Conservation (phyloP, 2,329 filamentous ascomycete genomes). For the Nannizziopsis barbatae region DNA sequence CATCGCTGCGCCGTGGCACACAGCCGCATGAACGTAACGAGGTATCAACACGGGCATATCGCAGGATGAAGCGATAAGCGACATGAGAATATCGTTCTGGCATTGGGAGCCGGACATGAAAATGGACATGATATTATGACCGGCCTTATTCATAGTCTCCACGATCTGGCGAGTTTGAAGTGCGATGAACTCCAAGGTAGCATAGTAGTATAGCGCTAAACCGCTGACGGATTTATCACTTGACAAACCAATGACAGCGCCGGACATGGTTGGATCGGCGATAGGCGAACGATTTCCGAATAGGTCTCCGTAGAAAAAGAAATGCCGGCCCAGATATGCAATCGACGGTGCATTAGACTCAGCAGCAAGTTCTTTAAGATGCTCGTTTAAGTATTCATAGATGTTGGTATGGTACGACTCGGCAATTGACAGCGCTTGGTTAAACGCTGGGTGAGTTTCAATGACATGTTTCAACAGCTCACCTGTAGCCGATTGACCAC, state of each 20-base stretch:
- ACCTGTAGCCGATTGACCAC: constrained; percentile 90
- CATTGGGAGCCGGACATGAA: constrained; percentile 99
- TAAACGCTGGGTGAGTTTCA: constrained; percentile 85
- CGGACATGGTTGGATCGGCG: constrained; percentile 86
- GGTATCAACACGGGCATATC: constrained; percentile 89
- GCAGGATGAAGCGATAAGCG: constrained; percentile 79
- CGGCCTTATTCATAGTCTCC: constrained; percentile 80
- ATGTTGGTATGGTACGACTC: constrained; percentile 77
- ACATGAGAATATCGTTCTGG: constrained; percentile 87
- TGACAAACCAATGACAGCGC: constrained; percentile 73
- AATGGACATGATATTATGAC: constrained; percentile 79
- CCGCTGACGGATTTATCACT: constrained; percentile 79
- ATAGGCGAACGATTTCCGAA: constrained; percentile 95
- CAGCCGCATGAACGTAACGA: constrained; percentile 84
- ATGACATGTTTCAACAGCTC: constrained; percentile 89
- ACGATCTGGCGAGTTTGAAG: constrained; percentile 94
- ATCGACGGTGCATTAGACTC: constrained; percentile 61
- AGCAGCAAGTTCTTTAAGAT: constrained; percentile 64
- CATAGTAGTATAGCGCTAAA: constrained; percentile 86
- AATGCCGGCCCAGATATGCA: constrained; percentile 77
- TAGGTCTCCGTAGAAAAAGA: constrained; percentile 97
- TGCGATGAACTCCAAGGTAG: constrained; percentile 94
- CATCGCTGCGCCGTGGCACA: constrained; percentile 98
- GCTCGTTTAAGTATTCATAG: constrained; percentile 87
- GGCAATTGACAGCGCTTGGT: constrained; percentile 65